Evolutionary conservation across 2,329 filamentous ascomycete species (phyloP).

Genomic region (Madurella mycetomatis): DNA sequence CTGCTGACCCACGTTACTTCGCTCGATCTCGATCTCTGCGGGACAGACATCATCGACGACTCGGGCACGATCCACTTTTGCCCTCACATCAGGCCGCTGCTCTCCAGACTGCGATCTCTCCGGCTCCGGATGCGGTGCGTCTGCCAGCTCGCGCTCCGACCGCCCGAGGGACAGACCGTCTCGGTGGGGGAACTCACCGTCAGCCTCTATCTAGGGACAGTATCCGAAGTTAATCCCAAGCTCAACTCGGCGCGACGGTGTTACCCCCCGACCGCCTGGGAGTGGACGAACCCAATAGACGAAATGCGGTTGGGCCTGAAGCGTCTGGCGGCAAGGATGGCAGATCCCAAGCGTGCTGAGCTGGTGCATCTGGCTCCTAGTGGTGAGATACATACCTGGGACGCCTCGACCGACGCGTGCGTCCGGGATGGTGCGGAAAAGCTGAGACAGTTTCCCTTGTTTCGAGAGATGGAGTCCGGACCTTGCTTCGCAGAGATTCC

Average conservation of each 20-base stretch:
- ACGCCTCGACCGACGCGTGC: constrained; percentile 14
- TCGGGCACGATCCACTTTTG: constrained; percentile 14
- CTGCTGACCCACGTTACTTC: constrained; percentile 12
- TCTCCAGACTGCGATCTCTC: constrained; percentile 8
- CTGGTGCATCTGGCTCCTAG: constrained; percentile 17
- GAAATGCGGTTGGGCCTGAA: constrained; percentile 8
- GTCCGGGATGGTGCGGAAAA: constrained; percentile 7
- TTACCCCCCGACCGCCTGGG: not conserved
- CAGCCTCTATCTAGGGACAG: constrained; percentile 15
- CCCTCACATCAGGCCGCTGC: constrained; percentile 7
- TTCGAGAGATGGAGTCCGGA: not conserved
- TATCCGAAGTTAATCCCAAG: constrained; percentile 21
- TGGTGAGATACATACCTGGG: constrained; percentile 20
- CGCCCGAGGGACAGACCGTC: not conserved
- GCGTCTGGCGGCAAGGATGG: constrained; percentile 10
- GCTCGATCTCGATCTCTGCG: constrained; percentile 21
- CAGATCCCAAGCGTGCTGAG: constrained; percentile 10
- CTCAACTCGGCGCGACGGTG: constrained; percentile 16
- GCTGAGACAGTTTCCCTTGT: constrained; percentile 1
- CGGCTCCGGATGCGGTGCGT: constrained; percentile 13
- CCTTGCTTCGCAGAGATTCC: not conserved
- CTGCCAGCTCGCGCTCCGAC: constrained; percentile 13
- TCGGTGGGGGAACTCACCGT: constrained; percentile 16
- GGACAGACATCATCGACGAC: constrained; percentile 7
- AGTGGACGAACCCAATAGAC: constrained; percentile 7